phyloP scores from a whole-genome alignment of 768 basidiomycete genomes.

The Mycena vitilis region DNA sequence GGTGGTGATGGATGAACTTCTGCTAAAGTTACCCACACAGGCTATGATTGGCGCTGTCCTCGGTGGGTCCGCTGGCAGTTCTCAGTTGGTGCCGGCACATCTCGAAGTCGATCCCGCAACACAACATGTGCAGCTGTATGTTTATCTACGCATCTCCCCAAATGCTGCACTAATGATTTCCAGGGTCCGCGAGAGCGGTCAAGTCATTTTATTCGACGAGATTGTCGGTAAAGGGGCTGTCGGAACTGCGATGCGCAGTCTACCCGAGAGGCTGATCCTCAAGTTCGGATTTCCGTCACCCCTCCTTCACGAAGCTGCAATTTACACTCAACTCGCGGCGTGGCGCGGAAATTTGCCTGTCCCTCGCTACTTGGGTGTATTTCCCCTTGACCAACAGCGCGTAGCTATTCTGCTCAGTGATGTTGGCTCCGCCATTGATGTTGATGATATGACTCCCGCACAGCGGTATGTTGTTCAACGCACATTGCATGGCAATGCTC shows the following conservation, averaged over 20 bases:
- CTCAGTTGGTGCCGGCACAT: neutral
- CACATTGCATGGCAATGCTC: neutral
- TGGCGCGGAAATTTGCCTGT: neutral
- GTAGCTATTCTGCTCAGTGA: slow-evolving; percentile 5
- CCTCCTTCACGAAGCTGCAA: neutral
- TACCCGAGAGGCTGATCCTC: neutral
- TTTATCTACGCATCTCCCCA: neutral
- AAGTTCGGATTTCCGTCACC: neutral
- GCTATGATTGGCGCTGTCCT: too few species aligned
- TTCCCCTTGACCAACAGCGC: neutral
- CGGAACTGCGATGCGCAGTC: neutral
- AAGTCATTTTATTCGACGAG: neutral
- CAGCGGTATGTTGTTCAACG: slow-evolving; percentile 3
- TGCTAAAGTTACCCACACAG: too few species aligned
- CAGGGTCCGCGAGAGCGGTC: neutral
- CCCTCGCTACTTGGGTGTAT: slow-evolving; percentile 12
- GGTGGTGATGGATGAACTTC: too few species aligned
- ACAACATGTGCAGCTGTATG: slow-evolving; percentile 1
- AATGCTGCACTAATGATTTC: neutral
- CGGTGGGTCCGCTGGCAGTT: too few species aligned
- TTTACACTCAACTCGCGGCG: neutral
- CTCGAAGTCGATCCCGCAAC: slow-evolving; percentile 1
- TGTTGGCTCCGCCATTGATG: neutral
- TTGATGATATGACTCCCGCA: neutral
- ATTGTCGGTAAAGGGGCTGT: neutral